Conservation (phyloP, 345 rosid species). For the Nasturtium officinale region DNA sequence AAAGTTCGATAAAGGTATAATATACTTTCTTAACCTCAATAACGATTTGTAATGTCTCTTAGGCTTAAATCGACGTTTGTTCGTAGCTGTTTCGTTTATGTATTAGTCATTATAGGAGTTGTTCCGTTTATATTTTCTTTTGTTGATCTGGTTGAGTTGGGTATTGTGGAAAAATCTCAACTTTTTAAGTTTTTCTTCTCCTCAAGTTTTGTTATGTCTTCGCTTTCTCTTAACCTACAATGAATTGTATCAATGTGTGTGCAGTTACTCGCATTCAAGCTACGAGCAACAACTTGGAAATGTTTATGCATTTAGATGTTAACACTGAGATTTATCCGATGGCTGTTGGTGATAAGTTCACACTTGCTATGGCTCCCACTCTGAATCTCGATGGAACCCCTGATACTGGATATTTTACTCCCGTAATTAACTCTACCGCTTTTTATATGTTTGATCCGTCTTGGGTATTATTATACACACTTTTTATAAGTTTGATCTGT, state of each 20-base stretch:
- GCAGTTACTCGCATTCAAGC: constrained; percentile 75
- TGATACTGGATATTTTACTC: constrained; percentile 65
- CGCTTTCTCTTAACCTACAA: not conserved
- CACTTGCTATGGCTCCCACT: constrained; percentile 65
- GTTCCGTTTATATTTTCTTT: not conserved
- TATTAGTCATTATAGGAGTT: not conserved
- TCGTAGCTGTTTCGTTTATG: constrained; percentile 13
- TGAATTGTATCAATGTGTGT: constrained; percentile 25
- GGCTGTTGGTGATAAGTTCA: constrained; percentile 62
- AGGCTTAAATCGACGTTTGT: not conserved
- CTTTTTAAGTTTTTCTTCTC: not conserved
- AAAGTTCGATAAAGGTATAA: constrained; percentile 75
- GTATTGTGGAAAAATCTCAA: not conserved
- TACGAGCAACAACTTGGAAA: constrained; percentile 58
- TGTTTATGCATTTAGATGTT: constrained; percentile 70
- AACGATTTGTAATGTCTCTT: not conserved
- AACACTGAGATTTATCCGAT: constrained; percentile 66
- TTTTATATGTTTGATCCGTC: not conserved
- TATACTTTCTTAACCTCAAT: not conserved
- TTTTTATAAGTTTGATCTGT: not conserved
- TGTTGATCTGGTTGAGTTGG: not conserved
- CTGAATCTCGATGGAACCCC: constrained; percentile 75
- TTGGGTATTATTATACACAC: not conserved
- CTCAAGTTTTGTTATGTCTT: not conserved
- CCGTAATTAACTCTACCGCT: constrained; percentile 42